These are phyloP conservation scores for Tetratostichococcus sp. DNA, from an alignment of 139 green algal species.

Conservation along the genomic window DNA sequence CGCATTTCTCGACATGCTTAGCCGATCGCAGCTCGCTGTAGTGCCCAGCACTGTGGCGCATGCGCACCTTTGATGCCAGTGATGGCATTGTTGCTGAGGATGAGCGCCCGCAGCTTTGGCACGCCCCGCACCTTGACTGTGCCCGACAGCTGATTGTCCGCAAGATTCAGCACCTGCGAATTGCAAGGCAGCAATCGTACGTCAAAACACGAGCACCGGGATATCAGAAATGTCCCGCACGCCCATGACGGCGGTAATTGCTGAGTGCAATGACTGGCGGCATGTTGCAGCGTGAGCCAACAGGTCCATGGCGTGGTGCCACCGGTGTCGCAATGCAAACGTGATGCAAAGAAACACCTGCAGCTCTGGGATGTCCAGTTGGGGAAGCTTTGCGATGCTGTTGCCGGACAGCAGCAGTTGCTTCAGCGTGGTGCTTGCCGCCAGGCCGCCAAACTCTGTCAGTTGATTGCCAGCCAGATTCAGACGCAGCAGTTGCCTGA, in stretches of 20 bases:
- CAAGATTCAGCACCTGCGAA: constrained; percentile 26
- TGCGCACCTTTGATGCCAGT: constrained; percentile 6
- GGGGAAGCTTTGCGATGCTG: neutral
- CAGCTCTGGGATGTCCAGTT: neutral
- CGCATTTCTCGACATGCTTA: too few relatives aligned
- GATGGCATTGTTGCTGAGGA: constrained; percentile 36
- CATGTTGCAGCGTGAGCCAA: too few relatives aligned
- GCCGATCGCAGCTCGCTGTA: too few relatives aligned
- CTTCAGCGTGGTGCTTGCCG: neutral
- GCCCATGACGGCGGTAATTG: too few relatives aligned
- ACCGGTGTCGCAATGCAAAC: too few relatives aligned
- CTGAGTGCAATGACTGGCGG: too few relatives aligned
- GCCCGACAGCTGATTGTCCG: constrained; percentile 22
- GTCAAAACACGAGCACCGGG: too few relatives aligned
- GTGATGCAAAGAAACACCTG: too few relatives aligned
- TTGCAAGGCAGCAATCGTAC: neutral
- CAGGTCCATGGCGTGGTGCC: too few relatives aligned
- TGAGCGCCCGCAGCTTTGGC: constrained; percentile 24
- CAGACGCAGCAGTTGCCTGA: neutral
- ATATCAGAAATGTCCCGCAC: too few relatives aligned
- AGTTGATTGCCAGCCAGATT: neutral
- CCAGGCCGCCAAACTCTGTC: neutral
- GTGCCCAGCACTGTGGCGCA: too few relatives aligned
- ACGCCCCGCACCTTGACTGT: constrained; percentile 31
- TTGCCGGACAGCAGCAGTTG: neutral